These are phyloP conservation scores for Mycosphaerella sp. DNA, from an alignment of 2,329 filamentous ascomycete genomes.

Conservation along the genomic window DNA sequence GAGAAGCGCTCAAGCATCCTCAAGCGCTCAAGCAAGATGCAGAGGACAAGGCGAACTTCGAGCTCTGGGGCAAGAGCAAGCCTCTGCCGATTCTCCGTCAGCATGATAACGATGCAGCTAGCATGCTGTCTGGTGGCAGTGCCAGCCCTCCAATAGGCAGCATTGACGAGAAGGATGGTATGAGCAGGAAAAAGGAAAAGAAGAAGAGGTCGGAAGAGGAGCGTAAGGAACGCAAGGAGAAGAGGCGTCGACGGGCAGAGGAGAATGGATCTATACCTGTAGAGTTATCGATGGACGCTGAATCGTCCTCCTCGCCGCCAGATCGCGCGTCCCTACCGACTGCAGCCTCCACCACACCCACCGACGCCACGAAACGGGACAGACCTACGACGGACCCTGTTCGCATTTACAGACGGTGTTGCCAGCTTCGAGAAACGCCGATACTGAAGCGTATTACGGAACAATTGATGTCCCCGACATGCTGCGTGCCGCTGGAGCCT, in stretches of 20 bases:
- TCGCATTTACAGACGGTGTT: conserved; percentile 88
- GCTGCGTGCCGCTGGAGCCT: conserved; percentile 55
- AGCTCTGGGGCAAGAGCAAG: conserved; percentile 33
- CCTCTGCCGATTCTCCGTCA: conserved; percentile 16
- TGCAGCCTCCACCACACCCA: conserved; percentile 24
- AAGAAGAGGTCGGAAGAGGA: conserved; percentile 94
- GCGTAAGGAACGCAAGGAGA: conserved; percentile 84
- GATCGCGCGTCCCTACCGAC: conserved; percentile 28
- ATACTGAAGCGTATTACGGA: conserved; percentile 88
- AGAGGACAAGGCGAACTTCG: conserved; percentile 44
- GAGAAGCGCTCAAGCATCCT: conserved; percentile 64
- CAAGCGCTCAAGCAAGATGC: conserved; percentile 51
- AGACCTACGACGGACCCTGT: conserved; percentile 83
- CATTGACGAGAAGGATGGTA: conserved; percentile 25
- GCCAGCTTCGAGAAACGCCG: conserved; percentile 85
- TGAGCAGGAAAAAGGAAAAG: conserved; percentile 77
- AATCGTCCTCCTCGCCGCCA: conserved; percentile 39
- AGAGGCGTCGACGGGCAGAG: conserved; percentile 75
- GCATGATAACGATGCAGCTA: background rate
- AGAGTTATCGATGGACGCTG: conserved; percentile 66
- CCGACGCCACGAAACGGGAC: conserved; percentile 51
- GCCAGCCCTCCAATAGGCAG: conserved; percentile 21
- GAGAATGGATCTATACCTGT: conserved; percentile 82
- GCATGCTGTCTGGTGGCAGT: conserved; percentile 11
- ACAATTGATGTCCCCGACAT: conserved; percentile 69